Evolutionary conservation across 140 eudicot species (phyloP), one percentile per base, ranked within the genome.

Genomic region (Bidens hawaiensis): DNA sequence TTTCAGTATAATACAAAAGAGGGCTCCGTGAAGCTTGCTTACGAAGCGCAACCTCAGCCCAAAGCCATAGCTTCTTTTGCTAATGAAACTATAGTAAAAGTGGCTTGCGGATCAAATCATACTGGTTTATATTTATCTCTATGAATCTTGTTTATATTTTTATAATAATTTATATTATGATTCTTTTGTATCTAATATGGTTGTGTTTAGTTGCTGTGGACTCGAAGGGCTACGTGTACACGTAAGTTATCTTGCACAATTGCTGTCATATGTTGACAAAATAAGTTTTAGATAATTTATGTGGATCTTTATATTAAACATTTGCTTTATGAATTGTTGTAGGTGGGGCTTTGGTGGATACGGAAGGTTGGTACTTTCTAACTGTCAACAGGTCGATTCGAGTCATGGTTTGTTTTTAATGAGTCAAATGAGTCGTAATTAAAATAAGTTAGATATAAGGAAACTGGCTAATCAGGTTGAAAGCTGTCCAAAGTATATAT

Each of bases 281-380:
- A 12, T 3, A 21, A 51, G 15, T 50, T 5, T 15, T 47, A 22
- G 16, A 47, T 33, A 22, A 28, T 34, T 16, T 13, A 28, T 56
- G 8, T 24, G 33, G 62, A 0, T 50, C 41, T 8, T 1, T 27
- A 25, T 72, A 53, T 49, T 72, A 53, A 63, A 38, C 30, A 64
- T 6, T 41, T 62, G 18, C 46, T 40, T 1, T 2, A 4, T 48
- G 45, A 41, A 15, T n/a, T 10, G 6, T 43, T 64, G 9, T 62
- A 93, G 99, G 89, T 93, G 99, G 99, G 99, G 99, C 60, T 88
- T 26, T 73, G 99, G 99, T 57, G 99, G 99, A 64, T 88, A 93
- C 65, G 99, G 99, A 71, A 93, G 99, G 99, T 93, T 58, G 13
- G 80, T 83, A 48, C 12, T 59, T 46, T 12, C 17, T 31, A 9